A percentile compares a stretch with the other conserved stretches of the same genome.
Conservation (phyloP, 192 early-diverging fungal species). For the Thamnidium elegans region DNA sequence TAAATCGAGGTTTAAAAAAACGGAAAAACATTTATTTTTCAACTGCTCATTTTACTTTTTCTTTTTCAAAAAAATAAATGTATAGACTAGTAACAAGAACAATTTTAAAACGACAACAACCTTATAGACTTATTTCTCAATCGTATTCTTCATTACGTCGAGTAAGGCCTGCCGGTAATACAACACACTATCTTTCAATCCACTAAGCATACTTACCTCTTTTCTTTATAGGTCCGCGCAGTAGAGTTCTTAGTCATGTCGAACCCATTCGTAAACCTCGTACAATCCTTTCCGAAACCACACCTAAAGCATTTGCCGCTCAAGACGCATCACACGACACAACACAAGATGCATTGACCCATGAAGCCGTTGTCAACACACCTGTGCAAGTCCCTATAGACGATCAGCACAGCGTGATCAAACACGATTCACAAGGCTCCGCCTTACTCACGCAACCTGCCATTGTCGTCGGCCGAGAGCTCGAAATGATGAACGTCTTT, state of each 20-base stretch:
- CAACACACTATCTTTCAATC: not conserved
- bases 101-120: not conserved
- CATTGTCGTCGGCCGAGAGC: slow-evolving; percentile 65
- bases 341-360: not conserved
- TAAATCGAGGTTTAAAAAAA: too few relatives aligned
- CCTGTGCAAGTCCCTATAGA: slow-evolving; percentile 24
- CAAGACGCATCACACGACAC: not conserved
- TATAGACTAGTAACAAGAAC: too few relatives aligned
- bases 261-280: not conserved
- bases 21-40: too few relatives aligned
- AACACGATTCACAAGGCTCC: slow-evolving; percentile 25
- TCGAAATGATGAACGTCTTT: slow-evolving; percentile 84
- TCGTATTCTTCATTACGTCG: not conserved
- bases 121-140: not conserved
- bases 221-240: not conserved
- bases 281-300: too few relatives aligned
- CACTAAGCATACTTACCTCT: too few relatives aligned
- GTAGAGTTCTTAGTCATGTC: not conserved
- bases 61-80: too few relatives aligned
- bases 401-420: slow-evolving; percentile 14
- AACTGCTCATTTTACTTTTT: too few relatives aligned
- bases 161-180: not conserved
- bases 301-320: too few relatives aligned
- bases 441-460: slow-evolving; percentile 52
- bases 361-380: not conserved